A percentile compares a stretch with the other conserved stretches of the same genome.
These are phyloP conservation scores for Tricladium varicosporioides DNA, from an alignment of 2,329 filamentous ascomycete genomes.

Conservation along the genomic window DNA sequence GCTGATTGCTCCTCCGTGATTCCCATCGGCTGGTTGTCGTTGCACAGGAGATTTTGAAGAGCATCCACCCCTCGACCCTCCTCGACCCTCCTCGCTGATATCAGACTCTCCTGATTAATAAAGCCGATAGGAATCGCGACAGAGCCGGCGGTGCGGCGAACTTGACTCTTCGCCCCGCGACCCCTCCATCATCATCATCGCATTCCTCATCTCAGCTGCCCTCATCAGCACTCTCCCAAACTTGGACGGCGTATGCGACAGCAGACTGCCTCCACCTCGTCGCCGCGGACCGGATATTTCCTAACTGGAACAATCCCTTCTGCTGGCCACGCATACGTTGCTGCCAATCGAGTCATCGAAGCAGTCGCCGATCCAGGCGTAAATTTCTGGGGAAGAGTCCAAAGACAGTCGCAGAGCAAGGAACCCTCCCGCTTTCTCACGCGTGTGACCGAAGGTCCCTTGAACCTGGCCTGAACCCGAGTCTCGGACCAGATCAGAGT, in stretches of 20 bases:
- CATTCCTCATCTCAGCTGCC: not conserved
- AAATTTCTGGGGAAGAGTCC: not conserved
- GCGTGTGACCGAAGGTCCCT: not conserved
- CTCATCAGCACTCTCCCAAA: not conserved
- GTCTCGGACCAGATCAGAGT: not conserved
- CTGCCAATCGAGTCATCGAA: constrained; percentile 8
- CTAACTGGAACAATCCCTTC: not conserved
- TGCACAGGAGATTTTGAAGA: not conserved
- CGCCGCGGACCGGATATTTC: not conserved
- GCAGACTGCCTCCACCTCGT: not conserved
- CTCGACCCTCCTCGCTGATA: not conserved
- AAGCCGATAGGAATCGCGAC: not conserved
- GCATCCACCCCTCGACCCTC: not conserved
- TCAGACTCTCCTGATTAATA: not conserved
- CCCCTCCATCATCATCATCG: not conserved
- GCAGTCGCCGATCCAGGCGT: constrained; percentile 4
- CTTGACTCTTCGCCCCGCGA: no score
- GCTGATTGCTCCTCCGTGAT: not conserved
- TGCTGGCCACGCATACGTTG: constrained; percentile 7
- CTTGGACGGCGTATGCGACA: not conserved
- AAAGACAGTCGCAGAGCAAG: not conserved
- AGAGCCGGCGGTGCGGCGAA: not conserved
- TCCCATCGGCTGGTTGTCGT: not conserved
- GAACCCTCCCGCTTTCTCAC: not conserved
- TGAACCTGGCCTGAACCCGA: not conserved